Evolutionary conservation across 306 rosid species (phyloP).

Genomic region (Mucuna pruriens): DNA sequence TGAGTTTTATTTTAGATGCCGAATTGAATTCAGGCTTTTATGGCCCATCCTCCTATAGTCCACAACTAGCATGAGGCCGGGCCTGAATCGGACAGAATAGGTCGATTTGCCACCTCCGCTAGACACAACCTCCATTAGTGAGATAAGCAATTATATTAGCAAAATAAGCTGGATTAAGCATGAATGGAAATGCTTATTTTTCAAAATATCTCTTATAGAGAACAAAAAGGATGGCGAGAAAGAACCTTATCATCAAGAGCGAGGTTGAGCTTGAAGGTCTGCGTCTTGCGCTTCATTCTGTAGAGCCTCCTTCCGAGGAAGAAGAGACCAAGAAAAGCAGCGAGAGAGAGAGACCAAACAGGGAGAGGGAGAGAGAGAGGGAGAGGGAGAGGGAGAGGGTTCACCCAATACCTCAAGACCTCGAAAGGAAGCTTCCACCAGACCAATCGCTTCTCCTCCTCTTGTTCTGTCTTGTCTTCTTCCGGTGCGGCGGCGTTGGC

Average conservation of each 20-base stretch:
- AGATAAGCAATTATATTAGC: too few relatives aligned
- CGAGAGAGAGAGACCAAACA: conserved; percentile 81
- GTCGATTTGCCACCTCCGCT: too few relatives aligned
- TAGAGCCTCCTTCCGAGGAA: conserved; percentile 74
- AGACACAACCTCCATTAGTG: too few relatives aligned
- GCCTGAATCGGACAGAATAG: too few relatives aligned
- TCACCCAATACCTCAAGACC: conserved; percentile 73
- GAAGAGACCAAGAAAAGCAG: conserved; percentile 75
- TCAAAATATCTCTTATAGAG: too few relatives aligned
- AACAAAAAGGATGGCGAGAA: too few relatives aligned
- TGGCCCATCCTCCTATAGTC: too few relatives aligned
- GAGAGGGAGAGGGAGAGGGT: conserved; percentile 59
- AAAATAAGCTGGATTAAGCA: too few relatives aligned
- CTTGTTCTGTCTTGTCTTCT: background rate
- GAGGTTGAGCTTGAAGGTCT: conserved; percentile 77
- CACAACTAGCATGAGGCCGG: too few relatives aligned
- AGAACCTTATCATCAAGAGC: conserved; percentile 89
- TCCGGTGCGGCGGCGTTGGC: background rate
- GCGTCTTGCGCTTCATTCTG: conserved; percentile 81
- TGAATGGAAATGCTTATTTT: too few relatives aligned
- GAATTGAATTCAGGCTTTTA: too few relatives aligned
- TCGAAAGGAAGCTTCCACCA: conserved; percentile 98
- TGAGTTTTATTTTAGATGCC: too few relatives aligned
- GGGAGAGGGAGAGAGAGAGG: conserved; percentile 73
- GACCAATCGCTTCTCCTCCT: conserved; percentile 41